Conservation (phyloP, 305 asterid species). For the Fraxinus floribunda region DNA sequence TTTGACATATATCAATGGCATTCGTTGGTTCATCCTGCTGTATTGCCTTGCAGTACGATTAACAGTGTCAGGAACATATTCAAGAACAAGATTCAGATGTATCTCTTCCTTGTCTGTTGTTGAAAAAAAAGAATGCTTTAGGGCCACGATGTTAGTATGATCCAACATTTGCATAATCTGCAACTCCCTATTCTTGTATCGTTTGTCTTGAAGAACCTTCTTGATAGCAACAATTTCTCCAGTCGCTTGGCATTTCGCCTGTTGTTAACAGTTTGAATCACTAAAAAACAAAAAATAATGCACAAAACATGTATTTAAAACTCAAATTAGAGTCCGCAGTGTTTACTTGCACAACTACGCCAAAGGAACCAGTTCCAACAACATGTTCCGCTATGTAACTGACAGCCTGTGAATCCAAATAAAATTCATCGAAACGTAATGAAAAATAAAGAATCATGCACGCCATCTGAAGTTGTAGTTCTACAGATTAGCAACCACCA, state of each 20-base stretch:
- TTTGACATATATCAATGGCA: slow-evolving; percentile 88
- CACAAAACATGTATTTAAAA: slow-evolving; percentile 6
- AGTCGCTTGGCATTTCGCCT: slow-evolving; percentile 97
- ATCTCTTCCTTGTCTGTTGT: slow-evolving; percentile 89
- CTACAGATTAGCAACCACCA: slow-evolving; percentile 25
- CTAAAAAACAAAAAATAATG: slow-evolving; percentile 11
- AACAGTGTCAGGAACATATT: slow-evolving; percentile 92
- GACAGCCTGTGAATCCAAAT: slow-evolving; percentile 59
- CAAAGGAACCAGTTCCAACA: slow-evolving; percentile 97
- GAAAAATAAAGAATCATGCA: slow-evolving; percentile 21
- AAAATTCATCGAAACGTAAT: slow-evolving; percentile 8
- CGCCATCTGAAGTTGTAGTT: slow-evolving; percentile 26
- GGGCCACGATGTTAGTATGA: slow-evolving; percentile 90
- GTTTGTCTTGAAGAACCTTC: slow-evolving; percentile 97
- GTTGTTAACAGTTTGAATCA: slow-evolving; percentile 24
- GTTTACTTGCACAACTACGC: slow-evolving; percentile 91
- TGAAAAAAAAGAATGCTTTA: slow-evolving; percentile 88
- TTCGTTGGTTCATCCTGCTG: slow-evolving; percentile 83
- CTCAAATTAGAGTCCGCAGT: slow-evolving; percentile 6
- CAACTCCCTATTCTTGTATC: slow-evolving; percentile 93
- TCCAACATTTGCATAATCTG: slow-evolving; percentile 98
- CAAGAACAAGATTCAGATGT: slow-evolving; percentile 90
- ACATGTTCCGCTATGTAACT: slow-evolving; percentile 96
- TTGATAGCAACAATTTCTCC: slow-evolving; percentile 96
- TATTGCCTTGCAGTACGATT: slow-evolving; percentile 89